These are phyloP conservation scores for Ogataea siamensis DNA, from an alignment of 805 yeast genomes.

Conservation along the genomic window DNA sequence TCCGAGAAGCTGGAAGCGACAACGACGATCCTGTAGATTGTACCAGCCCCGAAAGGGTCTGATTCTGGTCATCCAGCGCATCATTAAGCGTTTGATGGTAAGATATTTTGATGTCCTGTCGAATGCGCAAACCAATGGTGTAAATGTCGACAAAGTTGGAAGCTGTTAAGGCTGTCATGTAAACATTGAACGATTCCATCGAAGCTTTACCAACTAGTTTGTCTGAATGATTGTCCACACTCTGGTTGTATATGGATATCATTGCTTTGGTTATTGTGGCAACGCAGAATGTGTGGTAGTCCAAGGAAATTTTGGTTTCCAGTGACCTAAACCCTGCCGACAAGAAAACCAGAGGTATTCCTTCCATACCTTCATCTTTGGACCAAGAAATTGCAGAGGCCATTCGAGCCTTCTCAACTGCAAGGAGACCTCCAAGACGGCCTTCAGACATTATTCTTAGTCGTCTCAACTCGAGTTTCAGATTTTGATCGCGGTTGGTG, in stretches of 20 bases:
- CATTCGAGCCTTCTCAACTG: slow-evolving; percentile 46
- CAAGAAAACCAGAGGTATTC: slow-evolving; percentile 66
- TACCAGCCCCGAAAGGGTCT: background rate
- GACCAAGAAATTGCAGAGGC: slow-evolving; percentile 76
- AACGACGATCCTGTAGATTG: background rate
- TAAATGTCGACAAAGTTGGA: slow-evolving; percentile 78
- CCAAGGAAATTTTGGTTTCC: slow-evolving; percentile 67
- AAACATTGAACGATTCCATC: slow-evolving; percentile 55
- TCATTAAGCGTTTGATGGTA: slow-evolving; percentile 74
- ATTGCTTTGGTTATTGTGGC: slow-evolving; percentile 47
- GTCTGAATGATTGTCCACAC: slow-evolving; percentile 54
- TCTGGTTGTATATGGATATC: slow-evolving; percentile 66
- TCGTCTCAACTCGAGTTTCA: slow-evolving; percentile 57
- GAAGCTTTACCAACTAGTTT: slow-evolving; percentile 51
- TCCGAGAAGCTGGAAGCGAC: background rate
- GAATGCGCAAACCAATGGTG: slow-evolving; percentile 65
- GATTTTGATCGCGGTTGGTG: slow-evolving; percentile 66
- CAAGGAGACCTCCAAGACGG: slow-evolving; percentile 72
- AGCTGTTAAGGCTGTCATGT: slow-evolving; percentile 80
- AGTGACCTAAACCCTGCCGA: slow-evolving; percentile 55
- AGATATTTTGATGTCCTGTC: slow-evolving; percentile 68
- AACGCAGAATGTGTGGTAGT: slow-evolving; percentile 80
- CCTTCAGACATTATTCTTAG: slow-evolving; percentile 62
- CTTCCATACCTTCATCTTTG: slow-evolving; percentile 38
- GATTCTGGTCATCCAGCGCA: slow-evolving; percentile 21